phyloP scores from a whole-genome alignment of 2,329 filamentous ascomycete genomes.

The Fusarium concolor region DNA sequence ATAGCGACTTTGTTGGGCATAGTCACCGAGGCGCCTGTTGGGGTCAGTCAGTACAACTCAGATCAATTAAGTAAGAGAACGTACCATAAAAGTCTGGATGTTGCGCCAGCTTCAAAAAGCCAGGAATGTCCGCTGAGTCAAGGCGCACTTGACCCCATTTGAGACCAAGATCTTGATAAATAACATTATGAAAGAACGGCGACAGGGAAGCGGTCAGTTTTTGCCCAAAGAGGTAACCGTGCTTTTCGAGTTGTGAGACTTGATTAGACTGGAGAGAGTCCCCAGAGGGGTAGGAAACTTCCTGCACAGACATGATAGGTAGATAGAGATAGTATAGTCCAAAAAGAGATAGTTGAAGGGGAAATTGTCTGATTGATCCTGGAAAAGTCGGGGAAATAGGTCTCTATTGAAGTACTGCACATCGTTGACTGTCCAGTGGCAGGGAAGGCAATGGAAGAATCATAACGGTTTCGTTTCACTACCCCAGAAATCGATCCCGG shows the following conservation, averaged over 20 bases:
- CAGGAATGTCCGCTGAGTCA: slow-evolving; percentile 62
- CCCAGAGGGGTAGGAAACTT: slow-evolving; percentile 32
- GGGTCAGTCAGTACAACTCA: neutral
- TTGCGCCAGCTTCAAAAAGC: slow-evolving; percentile 64
- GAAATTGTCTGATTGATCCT: slow-evolving; percentile 11
- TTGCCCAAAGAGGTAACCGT: slow-evolving; percentile 68
- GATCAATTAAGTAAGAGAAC: slow-evolving; percentile 21
- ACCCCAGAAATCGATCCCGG: slow-evolving; percentile 5
- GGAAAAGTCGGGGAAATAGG: neutral
- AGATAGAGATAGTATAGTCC: neutral
- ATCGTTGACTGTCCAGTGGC: slow-evolving; percentile 14
- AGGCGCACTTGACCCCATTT: slow-evolving; percentile 65
- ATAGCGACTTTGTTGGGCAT: slow-evolving; percentile 89
- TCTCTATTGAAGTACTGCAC: slow-evolving; percentile 30
- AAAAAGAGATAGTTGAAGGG: neutral
- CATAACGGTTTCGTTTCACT: neutral
- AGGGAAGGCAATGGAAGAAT: slow-evolving; percentile 14
- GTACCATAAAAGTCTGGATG: slow-evolving; percentile 72
- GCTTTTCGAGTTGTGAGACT: slow-evolving; percentile 53
- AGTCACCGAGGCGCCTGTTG: slow-evolving; percentile 74
- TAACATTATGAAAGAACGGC: slow-evolving; percentile 64
- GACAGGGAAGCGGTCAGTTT: slow-evolving; percentile 68
- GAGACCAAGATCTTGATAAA: slow-evolving; percentile 63
- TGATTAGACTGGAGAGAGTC: slow-evolving; percentile 42
- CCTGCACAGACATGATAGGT: slow-evolving; percentile 37